Conservation (phyloP, 2,329 filamentous ascomycete species). For the Ophiocordyceps robertsii region DNA sequence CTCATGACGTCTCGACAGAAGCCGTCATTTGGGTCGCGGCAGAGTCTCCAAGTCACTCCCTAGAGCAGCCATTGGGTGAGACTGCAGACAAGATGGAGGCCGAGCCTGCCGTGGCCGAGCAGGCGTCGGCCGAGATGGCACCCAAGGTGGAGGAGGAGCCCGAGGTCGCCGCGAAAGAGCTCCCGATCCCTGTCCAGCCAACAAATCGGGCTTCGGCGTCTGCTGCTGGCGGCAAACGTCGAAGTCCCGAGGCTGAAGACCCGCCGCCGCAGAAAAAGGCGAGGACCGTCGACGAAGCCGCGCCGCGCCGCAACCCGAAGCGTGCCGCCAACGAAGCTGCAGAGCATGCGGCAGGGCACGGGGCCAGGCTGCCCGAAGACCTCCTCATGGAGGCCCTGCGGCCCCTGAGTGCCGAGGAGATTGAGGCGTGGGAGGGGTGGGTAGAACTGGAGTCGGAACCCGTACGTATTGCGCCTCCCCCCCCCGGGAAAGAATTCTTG, state of each 20-base stretch:
- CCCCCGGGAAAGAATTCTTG: too few relatives aligned
- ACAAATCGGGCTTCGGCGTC: not conserved
- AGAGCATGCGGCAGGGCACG: conserved; percentile 6
- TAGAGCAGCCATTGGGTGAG: not conserved
- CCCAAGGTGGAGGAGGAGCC: not conserved
- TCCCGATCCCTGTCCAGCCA: not conserved
- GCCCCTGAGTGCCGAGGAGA: conserved; percentile 36
- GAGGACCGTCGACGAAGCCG: conserved; percentile 9
- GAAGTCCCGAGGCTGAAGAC: not conserved
- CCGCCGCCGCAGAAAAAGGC: not conserved
- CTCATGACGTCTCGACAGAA: too few relatives aligned
- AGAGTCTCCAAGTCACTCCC: too few relatives aligned
- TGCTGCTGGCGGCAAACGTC: not conserved
- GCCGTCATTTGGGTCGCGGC: too few relatives aligned
- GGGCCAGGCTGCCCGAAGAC: conserved; percentile 18
- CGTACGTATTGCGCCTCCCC: conserved; percentile 26
- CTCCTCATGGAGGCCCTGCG: conserved; percentile 32
- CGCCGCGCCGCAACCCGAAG: conserved; percentile 26
- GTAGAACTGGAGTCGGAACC: conserved; percentile 84
- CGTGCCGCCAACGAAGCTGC: conserved; percentile 26
- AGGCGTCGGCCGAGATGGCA: not conserved
- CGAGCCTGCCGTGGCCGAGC: not conserved
- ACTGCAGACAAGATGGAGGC: not conserved
- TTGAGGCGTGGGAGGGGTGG: conserved; percentile 56
- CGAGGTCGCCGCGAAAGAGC: not conserved